Conservation (phyloP, 2,329 filamentous ascomycete species). For the Pochonia chlamydosporia region DNA sequence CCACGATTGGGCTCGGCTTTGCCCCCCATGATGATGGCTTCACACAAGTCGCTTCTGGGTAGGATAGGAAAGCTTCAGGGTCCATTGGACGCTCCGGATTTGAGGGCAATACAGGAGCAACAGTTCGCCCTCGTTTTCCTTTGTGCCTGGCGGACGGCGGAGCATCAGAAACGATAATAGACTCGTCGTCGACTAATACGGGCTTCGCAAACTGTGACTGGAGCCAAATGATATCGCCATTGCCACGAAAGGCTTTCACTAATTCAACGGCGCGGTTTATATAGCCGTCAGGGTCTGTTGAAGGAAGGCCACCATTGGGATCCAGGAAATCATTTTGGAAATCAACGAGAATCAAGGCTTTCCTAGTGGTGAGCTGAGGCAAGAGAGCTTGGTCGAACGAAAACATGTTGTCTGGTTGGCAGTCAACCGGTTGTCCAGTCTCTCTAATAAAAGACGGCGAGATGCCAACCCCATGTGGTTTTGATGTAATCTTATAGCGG, state of each 20-base stretch:
- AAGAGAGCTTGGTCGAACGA: constrained; percentile 50
- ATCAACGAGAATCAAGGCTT: constrained; percentile 76
- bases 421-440: too few relatives aligned
- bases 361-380: constrained; percentile 52
- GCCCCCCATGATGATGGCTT: constrained; percentile 37
- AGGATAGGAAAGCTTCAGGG: constrained; percentile 42
- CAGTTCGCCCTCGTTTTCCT: constrained; percentile 10
- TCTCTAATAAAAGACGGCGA: background rate
- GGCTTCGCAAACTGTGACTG: constrained; percentile 66
- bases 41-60: constrained; percentile 35
- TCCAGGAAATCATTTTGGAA: constrained; percentile 86
- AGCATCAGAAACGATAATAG: constrained; percentile 39
- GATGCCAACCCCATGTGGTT: background rate
- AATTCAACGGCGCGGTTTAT: constrained; percentile 61
- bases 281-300: constrained; percentile 59
- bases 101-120: background rate
- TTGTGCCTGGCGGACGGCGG: constrained; percentile 10
- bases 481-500: background rate
- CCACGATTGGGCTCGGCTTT: constrained; percentile 38
- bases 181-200: constrained; percentile 49
- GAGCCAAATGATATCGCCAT: constrained; percentile 76
- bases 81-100: constrained; percentile 14
- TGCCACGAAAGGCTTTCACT: constrained; percentile 65
- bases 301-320: constrained; percentile 59
- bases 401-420: constrained; percentile 35